These are phyloP conservation scores for Juncus effusus DNA, from an alignment of 176 grass and related monocot species.

Conservation along the genomic window DNA sequence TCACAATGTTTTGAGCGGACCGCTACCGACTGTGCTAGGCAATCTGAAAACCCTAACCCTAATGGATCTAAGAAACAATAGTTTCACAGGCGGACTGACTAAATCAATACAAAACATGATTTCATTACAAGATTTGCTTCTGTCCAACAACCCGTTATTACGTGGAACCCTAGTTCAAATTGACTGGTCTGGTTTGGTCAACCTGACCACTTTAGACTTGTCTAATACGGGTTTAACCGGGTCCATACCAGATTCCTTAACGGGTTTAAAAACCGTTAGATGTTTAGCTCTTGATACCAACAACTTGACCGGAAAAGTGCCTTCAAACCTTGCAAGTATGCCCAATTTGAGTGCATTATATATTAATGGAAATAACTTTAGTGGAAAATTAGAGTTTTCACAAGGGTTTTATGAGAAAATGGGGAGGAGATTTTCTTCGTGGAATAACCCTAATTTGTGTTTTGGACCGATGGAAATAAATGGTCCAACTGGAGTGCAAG, in stretches of 20 bases:
- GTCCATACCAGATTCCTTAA: slow-evolving; percentile 52
- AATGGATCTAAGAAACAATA: slow-evolving; percentile 88
- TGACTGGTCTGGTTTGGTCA: slow-evolving; percentile 40
- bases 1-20: slow-evolving; percentile 50
- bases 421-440: slow-evolving; percentile 79
- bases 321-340: slow-evolving; percentile 44
- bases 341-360: slow-evolving; percentile 64
- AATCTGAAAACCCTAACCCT: slow-evolving; percentile 47
- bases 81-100: slow-evolving; percentile 40
- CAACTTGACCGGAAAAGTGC: slow-evolving; percentile 45
- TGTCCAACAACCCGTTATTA: slow-evolving; percentile 61
- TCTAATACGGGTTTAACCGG: slow-evolving; percentile 45
- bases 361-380: slow-evolving; percentile 88
- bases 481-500: slow-evolving; percentile 48
- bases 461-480: slow-evolving; percentile 25
- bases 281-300: slow-evolving; percentile 85
- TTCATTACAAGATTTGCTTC: slow-evolving; percentile 68
- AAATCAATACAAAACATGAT: slow-evolving; percentile 35
- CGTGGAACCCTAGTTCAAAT: slow-evolving; percentile 34
- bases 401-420: slow-evolving; percentile 62
- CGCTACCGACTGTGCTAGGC: slow-evolving; percentile 51
- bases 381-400: slow-evolving; percentile 55
- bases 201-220: slow-evolving; percentile 64
- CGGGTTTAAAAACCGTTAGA: slow-evolving; percentile 42
- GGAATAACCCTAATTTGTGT: slow-evolving; percentile 82